phyloP scores from a whole-genome alignment of 1,284 basidiomycete species.

The Marasmius tenuissimus region DNA sequence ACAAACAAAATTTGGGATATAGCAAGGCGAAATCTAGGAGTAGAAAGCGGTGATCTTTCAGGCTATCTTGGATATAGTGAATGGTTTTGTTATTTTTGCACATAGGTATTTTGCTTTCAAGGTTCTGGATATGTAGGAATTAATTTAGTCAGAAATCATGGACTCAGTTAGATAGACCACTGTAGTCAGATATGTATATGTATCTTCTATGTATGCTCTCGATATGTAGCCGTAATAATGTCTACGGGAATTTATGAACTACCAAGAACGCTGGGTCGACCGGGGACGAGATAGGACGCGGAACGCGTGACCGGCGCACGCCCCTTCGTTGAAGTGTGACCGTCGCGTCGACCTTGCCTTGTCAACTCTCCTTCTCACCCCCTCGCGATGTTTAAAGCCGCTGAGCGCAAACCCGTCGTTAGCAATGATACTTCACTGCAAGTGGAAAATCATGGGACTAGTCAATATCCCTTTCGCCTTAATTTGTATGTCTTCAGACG shows the following conservation, averaged over 20 bases:
- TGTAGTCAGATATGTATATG: not conserved
- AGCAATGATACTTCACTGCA: not conserved
- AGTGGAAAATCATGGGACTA: slow-evolving; percentile 5
- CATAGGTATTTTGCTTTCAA: not conserved
- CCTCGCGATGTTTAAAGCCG: slow-evolving; percentile 21
- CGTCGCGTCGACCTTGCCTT: not conserved
- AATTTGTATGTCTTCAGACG: slow-evolving; percentile 67
- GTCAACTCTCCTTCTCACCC: not conserved
- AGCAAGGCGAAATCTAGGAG: slow-evolving; percentile 14
- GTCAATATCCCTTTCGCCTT: slow-evolving; percentile 68
- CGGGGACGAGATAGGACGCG: no score
- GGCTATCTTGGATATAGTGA: not conserved
- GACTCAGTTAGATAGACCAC: not conserved
- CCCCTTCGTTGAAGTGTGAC: no score
- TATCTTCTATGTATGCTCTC: slow-evolving; percentile 1
- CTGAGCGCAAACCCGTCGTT: slow-evolving; percentile 8
- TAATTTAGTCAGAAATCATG: not conserved
- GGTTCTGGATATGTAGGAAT: not conserved
- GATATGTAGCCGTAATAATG: no score
- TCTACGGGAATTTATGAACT: no score
- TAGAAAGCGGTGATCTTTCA: not conserved
- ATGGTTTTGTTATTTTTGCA: no score
- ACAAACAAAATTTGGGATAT: slow-evolving; percentile 25
- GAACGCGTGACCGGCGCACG: no score
- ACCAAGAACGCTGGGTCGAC: no score